phyloP scores from a whole-genome alignment of 2,329 filamentous ascomycete species.

The Coniochaeta prunicola region DNA sequence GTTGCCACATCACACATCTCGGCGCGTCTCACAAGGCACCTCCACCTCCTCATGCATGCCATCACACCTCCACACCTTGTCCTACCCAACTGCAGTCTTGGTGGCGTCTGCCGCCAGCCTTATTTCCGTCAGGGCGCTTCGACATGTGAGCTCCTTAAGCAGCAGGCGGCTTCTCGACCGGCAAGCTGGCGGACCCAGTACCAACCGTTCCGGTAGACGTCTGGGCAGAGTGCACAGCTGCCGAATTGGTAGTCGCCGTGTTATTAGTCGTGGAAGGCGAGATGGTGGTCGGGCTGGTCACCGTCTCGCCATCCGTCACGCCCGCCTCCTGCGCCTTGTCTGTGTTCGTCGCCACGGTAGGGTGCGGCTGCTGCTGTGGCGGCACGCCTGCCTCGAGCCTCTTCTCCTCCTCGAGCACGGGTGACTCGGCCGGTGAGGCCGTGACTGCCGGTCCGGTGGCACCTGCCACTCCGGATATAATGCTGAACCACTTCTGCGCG shows the following conservation, averaged over 20 bases:
- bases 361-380: slow-evolving; percentile 12
- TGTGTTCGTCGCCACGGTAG: slow-evolving; percentile 6
- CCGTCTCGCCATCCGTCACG: slow-evolving; percentile 7
- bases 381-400: slow-evolving; percentile 13
- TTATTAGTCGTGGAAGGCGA: slow-evolving; percentile 2
- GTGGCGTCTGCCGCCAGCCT: neutral
- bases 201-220: neutral
- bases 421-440: slow-evolving; percentile 21
- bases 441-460: slow-evolving; percentile 31
- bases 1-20: neutral
- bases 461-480: slow-evolving; percentile 58
- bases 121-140: neutral
- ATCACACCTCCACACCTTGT: neutral
- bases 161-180: neutral
- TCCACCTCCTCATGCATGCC: neutral
- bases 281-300: slow-evolving; percentile 9
- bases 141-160: neutral
- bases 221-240: neutral
- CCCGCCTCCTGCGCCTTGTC: slow-evolving; percentile 33
- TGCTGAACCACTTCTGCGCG: slow-evolving; percentile 76
- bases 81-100: neutral
- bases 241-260: neutral
- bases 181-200: neutral
- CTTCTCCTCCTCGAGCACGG: slow-evolving; percentile 15
- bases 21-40: neutral